A percentile compares a stretch with the other conserved stretches of the same genome.
These are phyloP conservation scores for Aspergillus sojae DNA, from an alignment of 2,329 filamentous ascomycete species.

Conservation along the genomic window DNA sequence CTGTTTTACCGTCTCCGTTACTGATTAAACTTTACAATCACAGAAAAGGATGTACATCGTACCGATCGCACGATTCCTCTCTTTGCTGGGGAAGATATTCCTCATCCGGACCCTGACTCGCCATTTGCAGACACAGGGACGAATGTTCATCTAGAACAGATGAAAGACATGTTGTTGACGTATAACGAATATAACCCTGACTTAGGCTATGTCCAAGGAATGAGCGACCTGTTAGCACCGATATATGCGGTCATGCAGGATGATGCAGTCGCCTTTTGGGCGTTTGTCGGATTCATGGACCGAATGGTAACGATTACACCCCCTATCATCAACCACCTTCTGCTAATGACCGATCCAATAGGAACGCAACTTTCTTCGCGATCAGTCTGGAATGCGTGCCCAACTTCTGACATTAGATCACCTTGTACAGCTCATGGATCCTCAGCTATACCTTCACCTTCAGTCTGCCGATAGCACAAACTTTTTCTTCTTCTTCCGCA, in stretches of 20 bases:
- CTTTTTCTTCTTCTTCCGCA: constrained; percentile 99
- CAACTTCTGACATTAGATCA: constrained; percentile 92
- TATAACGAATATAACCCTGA: constrained; percentile 98
- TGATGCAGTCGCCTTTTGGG: constrained; percentile 96
- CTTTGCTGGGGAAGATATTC: constrained; percentile 93
- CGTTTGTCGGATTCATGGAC: constrained; percentile 93
- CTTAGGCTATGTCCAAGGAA: constrained; percentile 95
- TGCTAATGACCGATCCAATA: constrained; percentile 26
- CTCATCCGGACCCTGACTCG: constrained; percentile 93
- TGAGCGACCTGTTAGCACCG: constrained; percentile 94
- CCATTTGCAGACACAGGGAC: constrained; percentile 92
- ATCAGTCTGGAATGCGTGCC: constrained; percentile 93
- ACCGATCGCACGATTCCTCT: constrained; percentile 95
- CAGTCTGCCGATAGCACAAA: constrained; percentile 92
- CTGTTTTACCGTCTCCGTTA: constrained; percentile 27
- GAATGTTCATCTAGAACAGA: constrained; percentile 96
- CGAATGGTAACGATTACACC: constrained; percentile 65
- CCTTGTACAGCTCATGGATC: constrained; percentile 94
- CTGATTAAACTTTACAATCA: constrained; percentile 33
- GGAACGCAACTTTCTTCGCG: constrained; percentile 92
- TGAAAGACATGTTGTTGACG: constrained; percentile 98
- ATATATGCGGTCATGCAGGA: constrained; percentile 98
- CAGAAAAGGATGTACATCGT: constrained; percentile 98
- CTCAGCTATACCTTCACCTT: constrained; percentile 87
- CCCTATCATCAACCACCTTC: neutral